phyloP scores from a whole-genome alignment of 1,284 basidiomycete species.

The Anthracocystis setariae region DNA sequence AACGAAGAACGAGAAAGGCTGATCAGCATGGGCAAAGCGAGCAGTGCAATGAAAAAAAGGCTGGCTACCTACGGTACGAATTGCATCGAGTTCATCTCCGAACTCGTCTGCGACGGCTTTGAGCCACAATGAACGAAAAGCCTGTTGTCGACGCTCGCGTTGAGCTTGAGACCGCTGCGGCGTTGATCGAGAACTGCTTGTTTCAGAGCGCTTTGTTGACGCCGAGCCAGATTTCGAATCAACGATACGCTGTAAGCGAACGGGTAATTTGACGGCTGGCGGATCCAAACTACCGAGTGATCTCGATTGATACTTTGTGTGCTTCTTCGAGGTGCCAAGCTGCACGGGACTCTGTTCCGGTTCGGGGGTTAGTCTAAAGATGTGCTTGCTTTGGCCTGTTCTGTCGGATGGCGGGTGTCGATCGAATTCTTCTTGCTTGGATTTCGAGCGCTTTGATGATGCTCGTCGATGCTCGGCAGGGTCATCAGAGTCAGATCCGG shows the following conservation, averaged over 20 bases:
- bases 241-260: conserved; percentile 27
- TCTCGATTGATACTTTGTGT: not conserved
- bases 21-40: not conserved
- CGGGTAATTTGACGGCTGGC: not conserved
- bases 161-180: conserved; percentile 18
- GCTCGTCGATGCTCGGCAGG: not conserved
- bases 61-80: conserved; percentile 38
- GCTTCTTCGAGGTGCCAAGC: not conserved
- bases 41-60: not conserved
- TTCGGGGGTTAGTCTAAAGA: conserved; percentile 33
- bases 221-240: conserved; percentile 16
- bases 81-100: conserved; percentile 52
- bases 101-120: conserved; percentile 56
- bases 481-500: conserved; percentile 6
- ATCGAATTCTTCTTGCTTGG: not conserved
- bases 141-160: conserved; percentile 25
- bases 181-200: not conserved
- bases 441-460: not conserved
- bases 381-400: conserved; percentile 6
- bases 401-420: not conserved
- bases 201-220: not conserved
- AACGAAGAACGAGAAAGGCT: not conserved
- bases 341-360: not conserved
- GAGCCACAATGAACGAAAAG: conserved; percentile 55
- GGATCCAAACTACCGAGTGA: conserved; percentile 13